Percentiles rank a stretch among this genome's conserved stretches.
phyloP scores from a whole-genome alignment of 495 filamentous ascomycete species.

The Penicillium goetzii region DNA sequence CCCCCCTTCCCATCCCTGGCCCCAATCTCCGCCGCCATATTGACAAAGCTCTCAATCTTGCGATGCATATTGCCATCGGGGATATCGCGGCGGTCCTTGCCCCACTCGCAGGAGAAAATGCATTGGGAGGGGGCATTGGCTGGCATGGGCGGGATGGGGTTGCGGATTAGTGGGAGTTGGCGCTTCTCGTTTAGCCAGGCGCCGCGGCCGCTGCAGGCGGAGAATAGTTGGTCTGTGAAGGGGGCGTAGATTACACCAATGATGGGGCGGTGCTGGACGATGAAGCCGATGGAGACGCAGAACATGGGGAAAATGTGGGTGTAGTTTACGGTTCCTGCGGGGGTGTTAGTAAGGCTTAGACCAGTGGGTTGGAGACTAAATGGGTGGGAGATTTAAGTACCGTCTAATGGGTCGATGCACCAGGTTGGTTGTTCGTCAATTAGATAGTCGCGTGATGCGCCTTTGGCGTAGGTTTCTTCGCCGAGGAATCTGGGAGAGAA shows the following conservation, averaged over 20 bases:
- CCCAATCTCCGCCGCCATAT: constrained; percentile 67
- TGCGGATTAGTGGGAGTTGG: constrained; percentile 59
- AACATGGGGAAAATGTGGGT: constrained; percentile 75
- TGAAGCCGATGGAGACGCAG: constrained; percentile 68
- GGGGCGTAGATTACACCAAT: constrained; percentile 71
- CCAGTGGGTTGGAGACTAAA: too few species aligned
- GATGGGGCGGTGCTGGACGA: constrained; percentile 56
- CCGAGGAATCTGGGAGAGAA: constrained; percentile 61
- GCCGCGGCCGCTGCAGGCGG: constrained; percentile 60
- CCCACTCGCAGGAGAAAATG: constrained; percentile 72
- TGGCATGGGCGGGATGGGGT: constrained; percentile 63
- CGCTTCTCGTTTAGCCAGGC: constrained; percentile 68
- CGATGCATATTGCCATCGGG: constrained; percentile 64
- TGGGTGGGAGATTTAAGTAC: constrained; percentile 29
- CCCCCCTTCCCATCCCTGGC: constrained; percentile 64
- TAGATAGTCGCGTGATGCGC: constrained; percentile 61
- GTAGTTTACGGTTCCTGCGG: constrained; percentile 65
- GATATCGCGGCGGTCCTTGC: constrained; percentile 66
- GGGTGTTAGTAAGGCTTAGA: neutral
- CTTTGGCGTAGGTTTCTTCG: constrained; percentile 70
- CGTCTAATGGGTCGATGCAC: constrained; percentile 71
- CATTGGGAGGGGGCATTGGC: constrained; percentile 65
- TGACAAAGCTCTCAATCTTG: constrained; percentile 71
- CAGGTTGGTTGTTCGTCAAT: constrained; percentile 65
- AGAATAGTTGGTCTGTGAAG: constrained; percentile 66